phyloP scores from a whole-genome alignment of 179 eudicot genomes.

The Beta macrorhiza region DNA sequence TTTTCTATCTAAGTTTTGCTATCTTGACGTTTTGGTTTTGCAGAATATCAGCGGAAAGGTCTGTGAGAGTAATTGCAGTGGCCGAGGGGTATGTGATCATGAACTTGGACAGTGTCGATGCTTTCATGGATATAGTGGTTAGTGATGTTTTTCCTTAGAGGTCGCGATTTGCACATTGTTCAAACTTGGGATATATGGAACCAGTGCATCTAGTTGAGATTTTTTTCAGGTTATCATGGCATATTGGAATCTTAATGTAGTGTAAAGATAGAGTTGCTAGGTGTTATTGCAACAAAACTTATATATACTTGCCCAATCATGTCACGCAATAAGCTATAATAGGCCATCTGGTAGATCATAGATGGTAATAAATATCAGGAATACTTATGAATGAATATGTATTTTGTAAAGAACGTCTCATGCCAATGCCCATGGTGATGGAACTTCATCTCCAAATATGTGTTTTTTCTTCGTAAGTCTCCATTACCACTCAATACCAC shows the following conservation, averaged over 20 bases:
- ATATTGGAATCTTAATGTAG: neutral
- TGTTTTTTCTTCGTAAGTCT: too few species aligned
- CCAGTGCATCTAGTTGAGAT: neutral
- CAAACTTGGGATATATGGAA: neutral
- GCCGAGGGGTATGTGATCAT: constrained; percentile 82
- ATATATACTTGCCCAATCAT: neutral
- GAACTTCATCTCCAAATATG: too few species aligned
- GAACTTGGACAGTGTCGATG: constrained; percentile 83
- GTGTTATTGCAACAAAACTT: neutral
- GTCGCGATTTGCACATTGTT: neutral
- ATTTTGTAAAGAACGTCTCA: too few species aligned
- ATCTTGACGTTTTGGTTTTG: constrained; percentile 23
- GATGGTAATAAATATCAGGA: too few species aligned
- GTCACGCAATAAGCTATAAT: neutral
- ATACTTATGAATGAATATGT: too few species aligned
- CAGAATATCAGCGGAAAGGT: constrained; percentile 73
- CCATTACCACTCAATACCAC: too few species aligned
- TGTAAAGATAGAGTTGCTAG: neutral
- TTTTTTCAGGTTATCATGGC: neutral
- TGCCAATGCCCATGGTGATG: too few species aligned
- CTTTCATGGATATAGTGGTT: constrained; percentile 85
- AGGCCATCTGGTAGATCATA: too few species aligned
- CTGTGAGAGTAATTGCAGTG: constrained; percentile 66
- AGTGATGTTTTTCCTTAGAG: constrained; percentile 32
- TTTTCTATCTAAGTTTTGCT: constrained; percentile 2